phyloP scores from a whole-genome alignment of 179 eudicot genomes.

The Beta lomatogona region DNA sequence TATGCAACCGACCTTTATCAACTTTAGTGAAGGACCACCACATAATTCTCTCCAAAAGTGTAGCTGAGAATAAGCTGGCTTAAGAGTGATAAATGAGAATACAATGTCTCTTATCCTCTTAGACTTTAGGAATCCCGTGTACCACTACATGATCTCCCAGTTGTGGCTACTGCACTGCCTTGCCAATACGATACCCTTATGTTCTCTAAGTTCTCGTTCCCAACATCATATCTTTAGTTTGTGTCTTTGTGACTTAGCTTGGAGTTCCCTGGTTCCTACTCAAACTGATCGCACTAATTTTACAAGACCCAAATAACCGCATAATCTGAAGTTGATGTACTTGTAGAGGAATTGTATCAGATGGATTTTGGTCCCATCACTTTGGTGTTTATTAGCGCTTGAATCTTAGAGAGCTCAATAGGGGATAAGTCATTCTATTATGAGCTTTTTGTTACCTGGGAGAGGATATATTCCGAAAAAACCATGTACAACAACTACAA shows the following conservation, averaged over 20 bases:
- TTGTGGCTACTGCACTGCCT: neutral
- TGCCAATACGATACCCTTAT: neutral
- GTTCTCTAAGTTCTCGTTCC: too few species aligned
- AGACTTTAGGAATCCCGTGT: neutral
- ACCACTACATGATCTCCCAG: neutral
- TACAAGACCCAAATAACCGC: neutral
- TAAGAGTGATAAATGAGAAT: neutral
- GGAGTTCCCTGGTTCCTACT: neutral
- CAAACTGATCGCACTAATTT: neutral
- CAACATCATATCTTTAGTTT: neutral
- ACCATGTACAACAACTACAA: neutral
- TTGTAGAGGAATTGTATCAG: neutral
- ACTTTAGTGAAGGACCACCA: neutral
- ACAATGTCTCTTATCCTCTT: neutral
- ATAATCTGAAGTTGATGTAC: neutral
- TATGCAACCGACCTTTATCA: neutral
- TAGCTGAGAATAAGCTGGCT: neutral
- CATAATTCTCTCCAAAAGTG: neutral
- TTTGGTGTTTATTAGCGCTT: neutral
- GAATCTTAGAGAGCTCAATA: neutral
- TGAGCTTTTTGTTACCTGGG: neutral
- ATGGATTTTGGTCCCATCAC: neutral
- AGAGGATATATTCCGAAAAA: neutral
- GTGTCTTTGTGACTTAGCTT: neutral
- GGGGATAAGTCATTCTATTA: too few species aligned